phyloP scores from a whole-genome alignment of 371 early-diverging fungal genomes.

The Dinochytrium kinnereticum region DNA sequence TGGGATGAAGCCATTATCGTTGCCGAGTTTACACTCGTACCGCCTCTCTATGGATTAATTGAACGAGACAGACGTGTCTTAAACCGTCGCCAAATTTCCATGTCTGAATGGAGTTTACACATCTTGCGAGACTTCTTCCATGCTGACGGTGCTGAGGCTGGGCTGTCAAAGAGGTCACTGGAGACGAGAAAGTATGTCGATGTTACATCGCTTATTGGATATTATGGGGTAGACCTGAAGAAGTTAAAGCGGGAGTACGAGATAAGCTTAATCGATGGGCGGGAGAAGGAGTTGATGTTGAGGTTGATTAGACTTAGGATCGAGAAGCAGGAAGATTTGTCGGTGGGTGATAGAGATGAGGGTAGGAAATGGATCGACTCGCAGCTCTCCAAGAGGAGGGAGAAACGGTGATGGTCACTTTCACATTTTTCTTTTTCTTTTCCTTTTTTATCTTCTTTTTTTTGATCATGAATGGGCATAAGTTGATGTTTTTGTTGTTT shows the following conservation, averaged over 20 bases:
- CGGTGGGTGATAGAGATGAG: slow-evolving; percentile 39
- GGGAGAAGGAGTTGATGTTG: slow-evolving; percentile 49
- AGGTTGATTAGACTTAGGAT: slow-evolving; percentile 45
- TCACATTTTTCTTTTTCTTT: too few relatives aligned
- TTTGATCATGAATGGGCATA: too few relatives aligned
- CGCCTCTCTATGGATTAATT: slow-evolving; percentile 80
- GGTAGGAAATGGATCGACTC: slow-evolving; percentile 49
- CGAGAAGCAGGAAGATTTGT: slow-evolving; percentile 45
- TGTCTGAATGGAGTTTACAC: slow-evolving; percentile 47
- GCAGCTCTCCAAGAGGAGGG: slow-evolving; percentile 46
- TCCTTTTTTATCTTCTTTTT: too few relatives aligned
- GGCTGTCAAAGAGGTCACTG: slow-evolving; percentile 75
- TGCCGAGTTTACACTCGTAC: slow-evolving; percentile 76
- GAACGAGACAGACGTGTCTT: slow-evolving; percentile 66
- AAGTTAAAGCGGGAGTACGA: slow-evolving; percentile 52
- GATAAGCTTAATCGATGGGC: slow-evolving; percentile 34
- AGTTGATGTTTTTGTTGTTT: too few relatives aligned
- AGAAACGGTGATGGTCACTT: slow-evolving; percentile 15
- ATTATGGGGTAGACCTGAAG: slow-evolving; percentile 38
- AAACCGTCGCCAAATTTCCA: slow-evolving; percentile 49
- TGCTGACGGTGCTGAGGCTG: slow-evolving; percentile 76
- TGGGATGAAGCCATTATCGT: slow-evolving; percentile 86
- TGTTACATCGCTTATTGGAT: slow-evolving; percentile 30
- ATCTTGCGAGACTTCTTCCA: slow-evolving; percentile 84
- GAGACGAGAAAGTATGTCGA: slow-evolving; percentile 74